Evolutionary conservation across 23 red algal species (phyloP).

Genomic region (Pyropia haitanensis): DNA sequence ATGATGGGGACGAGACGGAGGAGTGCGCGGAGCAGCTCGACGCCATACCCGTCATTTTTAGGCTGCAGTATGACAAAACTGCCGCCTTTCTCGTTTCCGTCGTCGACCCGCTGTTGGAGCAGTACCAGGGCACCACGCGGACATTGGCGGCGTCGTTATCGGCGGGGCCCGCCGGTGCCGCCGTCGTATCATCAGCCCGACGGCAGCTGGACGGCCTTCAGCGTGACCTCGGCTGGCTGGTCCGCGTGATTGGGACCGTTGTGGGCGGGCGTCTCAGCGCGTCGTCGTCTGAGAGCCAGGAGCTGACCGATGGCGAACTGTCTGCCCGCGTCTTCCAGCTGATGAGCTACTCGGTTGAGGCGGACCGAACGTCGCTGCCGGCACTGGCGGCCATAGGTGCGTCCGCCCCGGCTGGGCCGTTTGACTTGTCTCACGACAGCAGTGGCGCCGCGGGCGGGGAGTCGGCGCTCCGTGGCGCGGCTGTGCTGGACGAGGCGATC

Average conservation of each 20-base stretch:
- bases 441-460: slow-evolving; percentile 16
- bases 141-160: slow-evolving; percentile 33
- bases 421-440: too few relatives aligned
- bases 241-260: slow-evolving; percentile 37
- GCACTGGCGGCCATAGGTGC: too few relatives aligned
- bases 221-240: slow-evolving; percentile 65
- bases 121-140: slow-evolving; percentile 27
- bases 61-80: slow-evolving; percentile 78
- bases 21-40: slow-evolving; percentile 75
- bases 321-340: slow-evolving; percentile 73
- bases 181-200: slow-evolving; percentile 5
- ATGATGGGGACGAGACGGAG: slow-evolving; percentile 25
- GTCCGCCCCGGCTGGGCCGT: too few relatives aligned
- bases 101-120: slow-evolving; percentile 65
- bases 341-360: slow-evolving; percentile 69
- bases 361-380: slow-evolving; percentile 23
- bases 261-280: slow-evolving; percentile 48
- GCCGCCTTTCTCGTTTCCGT: slow-evolving; percentile 41
- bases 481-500: slow-evolving; percentile 63
- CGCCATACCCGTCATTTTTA: slow-evolving; percentile 50
- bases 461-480: slow-evolving; percentile 32
- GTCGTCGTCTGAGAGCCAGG: slow-evolving; percentile 50
- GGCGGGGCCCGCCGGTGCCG: slow-evolving; percentile 26
- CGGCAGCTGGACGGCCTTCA: slow-evolving; percentile 41
- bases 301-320: slow-evolving; percentile 68